Base-by-base conservation (phyloP, 148 eudicot species). In the Selenicereus undatus region DNA sequence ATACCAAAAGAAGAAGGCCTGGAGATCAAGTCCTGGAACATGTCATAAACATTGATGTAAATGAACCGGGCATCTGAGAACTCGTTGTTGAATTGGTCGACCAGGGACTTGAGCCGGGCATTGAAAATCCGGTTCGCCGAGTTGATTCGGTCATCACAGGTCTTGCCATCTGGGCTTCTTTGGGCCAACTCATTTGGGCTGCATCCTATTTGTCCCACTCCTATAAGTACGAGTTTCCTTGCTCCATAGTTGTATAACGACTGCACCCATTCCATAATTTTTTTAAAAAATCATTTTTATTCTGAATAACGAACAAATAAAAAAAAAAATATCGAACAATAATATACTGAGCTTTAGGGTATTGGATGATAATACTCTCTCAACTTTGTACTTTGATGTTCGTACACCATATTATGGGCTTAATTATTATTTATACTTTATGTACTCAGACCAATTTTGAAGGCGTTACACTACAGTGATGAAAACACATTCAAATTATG, bases 151-250 rank as follows among this genome's bases (percentile, higher is more conserved):
- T 83, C 80, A 45, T 88, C 92, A 64, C 92, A 91, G 11, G 92
- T 86, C 39, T 36, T 76, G 0, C 98, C 98, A 83, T 94, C 97
- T 71, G 83, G 80, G 81, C 98, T 92, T 77, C 86, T 85, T 84
- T 87, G 92, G 39, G 98, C 97, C 85, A 94, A 74, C 79, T 84
- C 89, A 51, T 90, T 93, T 68, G 97, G 94, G 84, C 91, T 92
- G 85, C 97, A 92, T 18, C 91, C 92, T 18, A 90, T 85, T 13
- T 85, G 91, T 11, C 92, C 92, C 22, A 90, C 77, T 72, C 92
- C 92, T 16, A 85, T 80, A 29, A 90, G 52, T 13, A 42, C 92
- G 0, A 90, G 12, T 76, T 88, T 90, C 70, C 91, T 90, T 82
- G 92, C 92, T 58, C 92, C 92, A 10, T 83, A 87, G 70, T 80